These are phyloP conservation scores for Xylaria sp. DNA, from an alignment of 2,329 filamentous ascomycete genomes.

Conservation along the genomic window DNA sequence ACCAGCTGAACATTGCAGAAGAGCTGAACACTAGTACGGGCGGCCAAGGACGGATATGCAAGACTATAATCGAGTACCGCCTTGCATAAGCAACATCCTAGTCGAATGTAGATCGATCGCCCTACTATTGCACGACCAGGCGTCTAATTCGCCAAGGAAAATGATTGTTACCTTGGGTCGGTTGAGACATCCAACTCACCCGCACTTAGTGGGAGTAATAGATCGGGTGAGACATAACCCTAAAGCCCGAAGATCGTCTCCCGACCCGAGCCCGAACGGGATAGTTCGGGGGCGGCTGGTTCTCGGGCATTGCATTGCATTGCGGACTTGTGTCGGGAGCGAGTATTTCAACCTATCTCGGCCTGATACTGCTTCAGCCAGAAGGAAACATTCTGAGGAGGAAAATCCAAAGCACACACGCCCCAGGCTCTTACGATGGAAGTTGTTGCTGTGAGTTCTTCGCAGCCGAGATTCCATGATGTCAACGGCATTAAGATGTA, in stretches of 20 bases:
- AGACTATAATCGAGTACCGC: background rate
- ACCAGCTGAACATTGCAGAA: background rate
- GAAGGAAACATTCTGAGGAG: background rate
- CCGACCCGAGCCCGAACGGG: slow-evolving; percentile 27
- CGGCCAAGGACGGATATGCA: slow-evolving; percentile 3
- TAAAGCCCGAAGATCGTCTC: slow-evolving; percentile 19
- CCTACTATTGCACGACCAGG: background rate
- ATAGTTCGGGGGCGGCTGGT: slow-evolving; percentile 14
- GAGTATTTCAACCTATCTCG: slow-evolving; percentile 16
- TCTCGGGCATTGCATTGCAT: slow-evolving; percentile 1
- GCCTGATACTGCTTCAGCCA: background rate
- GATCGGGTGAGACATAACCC: background rate
- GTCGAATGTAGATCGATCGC: slow-evolving; percentile 2
- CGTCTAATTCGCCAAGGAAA: background rate
- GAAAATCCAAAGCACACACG: background rate
- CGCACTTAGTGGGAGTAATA: background rate
- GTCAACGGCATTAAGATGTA: slow-evolving; percentile 39
- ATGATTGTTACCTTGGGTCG: background rate
- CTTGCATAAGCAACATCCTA: background rate
- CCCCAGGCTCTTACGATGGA: slow-evolving; percentile 39
- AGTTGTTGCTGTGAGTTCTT: slow-evolving; percentile 43
- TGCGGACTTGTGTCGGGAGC: background rate
- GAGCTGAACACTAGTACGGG: background rate
- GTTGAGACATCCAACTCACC: slow-evolving; percentile 5
- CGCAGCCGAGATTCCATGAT: slow-evolving; percentile 35